Base-by-base conservation (phyloP, 331 rosid species). In the Rosa hybrid region DNA sequence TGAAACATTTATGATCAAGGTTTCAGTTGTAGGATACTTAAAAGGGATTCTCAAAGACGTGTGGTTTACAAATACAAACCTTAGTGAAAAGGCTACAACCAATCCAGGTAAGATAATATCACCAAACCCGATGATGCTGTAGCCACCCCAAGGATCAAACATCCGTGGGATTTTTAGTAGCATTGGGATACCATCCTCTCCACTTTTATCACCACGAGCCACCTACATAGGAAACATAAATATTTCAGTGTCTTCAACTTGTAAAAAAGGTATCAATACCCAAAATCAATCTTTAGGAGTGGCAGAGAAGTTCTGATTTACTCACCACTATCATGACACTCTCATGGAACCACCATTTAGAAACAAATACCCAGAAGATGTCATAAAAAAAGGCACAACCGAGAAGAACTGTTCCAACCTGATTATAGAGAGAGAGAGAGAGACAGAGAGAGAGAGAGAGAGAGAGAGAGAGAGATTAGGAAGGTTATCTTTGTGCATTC, bases 111-210 rank as follows among this genome's bases (percentile, higher is more conserved):
- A 83, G 89, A 96, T 92, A 78, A 96, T 96, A 86, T 96, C 99
- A 81, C 99, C 99, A 48, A 96, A 96, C 76, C 99, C 99, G 4
- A 96, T 96, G 81, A 96, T 90, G 79, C 99, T 96, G 90, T 86
- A 96, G 79, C 99, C 99, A 83, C 99, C 99, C 99, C 99, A 96
- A 78, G 98, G 99, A 88, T 96, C 99, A 78, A 90, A 96, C 89
- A 96, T 68, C 80, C 99, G 94, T 2, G 99, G 99, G 78, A 93
- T 92, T 90, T 96, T 96, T 77, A 96, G 91, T 20, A 96, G 90
- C 99, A 96, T 96, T 44, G 99, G 99, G 65, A 96, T 96, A 78
- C 99, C 99, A 77, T 93, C 99, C 91, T 94, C 99, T 67, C 99
- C 97, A 81, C 97, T 91, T 84, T 77, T 92, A 80, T 94, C 99